These are phyloP conservation scores for Naganishia friedmannii DNA, from an alignment of 768 basidiomycete species.

Conservation along the genomic window DNA sequence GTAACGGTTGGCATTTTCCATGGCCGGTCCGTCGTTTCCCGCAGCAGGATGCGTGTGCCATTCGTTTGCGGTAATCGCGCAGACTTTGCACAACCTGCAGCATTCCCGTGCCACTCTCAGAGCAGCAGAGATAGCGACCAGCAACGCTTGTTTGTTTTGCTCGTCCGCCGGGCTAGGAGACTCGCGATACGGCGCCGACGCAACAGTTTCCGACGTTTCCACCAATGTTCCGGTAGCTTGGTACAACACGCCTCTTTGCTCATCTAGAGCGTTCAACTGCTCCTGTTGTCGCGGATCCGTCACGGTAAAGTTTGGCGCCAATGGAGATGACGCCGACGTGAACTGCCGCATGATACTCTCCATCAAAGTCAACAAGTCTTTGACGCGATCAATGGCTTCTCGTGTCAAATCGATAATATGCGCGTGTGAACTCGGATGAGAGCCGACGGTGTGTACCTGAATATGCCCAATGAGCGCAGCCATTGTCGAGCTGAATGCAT, in stretches of 20 bases:
- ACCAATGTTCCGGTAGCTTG: constrained; percentile 80
- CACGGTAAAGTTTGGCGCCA: constrained; percentile 73
- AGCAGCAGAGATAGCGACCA: constrained; percentile 82
- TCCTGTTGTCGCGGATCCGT: constrained; percentile 57
- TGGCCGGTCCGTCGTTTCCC: not conserved
- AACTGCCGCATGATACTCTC: constrained; percentile 54
- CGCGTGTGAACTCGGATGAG: constrained; percentile 88
- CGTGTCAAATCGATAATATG: constrained; percentile 92
- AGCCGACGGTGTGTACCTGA: constrained; percentile 82
- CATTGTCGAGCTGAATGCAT: constrained; percentile 63
- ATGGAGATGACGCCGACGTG: constrained; percentile 36
- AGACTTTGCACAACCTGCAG: constrained; percentile 77
- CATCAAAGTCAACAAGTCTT: constrained; percentile 83
- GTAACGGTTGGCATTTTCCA: not conserved
- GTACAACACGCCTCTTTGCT: constrained; percentile 77
- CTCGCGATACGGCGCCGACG: constrained; percentile 56
- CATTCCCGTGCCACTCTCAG: constrained; percentile 85
- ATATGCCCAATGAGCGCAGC: constrained; percentile 97
- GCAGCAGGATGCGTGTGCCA: not conserved
- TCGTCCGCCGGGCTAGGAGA: constrained; percentile 63
- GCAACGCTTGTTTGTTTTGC: constrained; percentile 69
- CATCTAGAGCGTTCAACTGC: constrained; percentile 65
- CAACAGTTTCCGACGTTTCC: constrained; percentile 77
- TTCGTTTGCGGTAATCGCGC: constrained; percentile 46
- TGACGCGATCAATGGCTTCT: constrained; percentile 89